These are phyloP conservation scores for Paecilomyces formosus DNA, from an alignment of 2,329 filamentous ascomycete species.

Conservation along the genomic window DNA sequence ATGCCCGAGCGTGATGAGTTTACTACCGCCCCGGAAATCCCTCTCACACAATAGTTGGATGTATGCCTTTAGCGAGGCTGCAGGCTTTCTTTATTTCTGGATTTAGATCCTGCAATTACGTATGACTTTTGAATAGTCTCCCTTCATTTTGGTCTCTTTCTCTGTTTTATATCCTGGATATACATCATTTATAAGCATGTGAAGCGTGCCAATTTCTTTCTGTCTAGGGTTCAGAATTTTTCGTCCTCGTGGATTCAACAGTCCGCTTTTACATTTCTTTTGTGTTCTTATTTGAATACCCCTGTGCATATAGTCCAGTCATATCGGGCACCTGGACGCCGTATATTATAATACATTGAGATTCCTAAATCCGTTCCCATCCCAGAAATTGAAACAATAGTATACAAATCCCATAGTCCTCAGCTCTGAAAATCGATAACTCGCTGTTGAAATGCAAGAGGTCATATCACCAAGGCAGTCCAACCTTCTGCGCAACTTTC, in stretches of 20 bases:
- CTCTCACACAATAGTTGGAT: not conserved
- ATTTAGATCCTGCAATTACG: not conserved
- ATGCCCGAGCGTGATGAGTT: slow-evolving; percentile 23
- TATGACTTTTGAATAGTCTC: not conserved
- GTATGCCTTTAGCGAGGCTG: not conserved
- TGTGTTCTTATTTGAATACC: not conserved
- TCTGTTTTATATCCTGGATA: not conserved
- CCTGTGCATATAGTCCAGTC: not conserved
- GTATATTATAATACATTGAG: not conserved
- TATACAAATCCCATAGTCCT: not conserved
- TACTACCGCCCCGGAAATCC: slow-evolving; percentile 18
- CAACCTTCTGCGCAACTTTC: slow-evolving; percentile 39
- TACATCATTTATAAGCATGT: not conserved
- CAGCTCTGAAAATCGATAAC: not conserved
- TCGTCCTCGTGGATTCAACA: not conserved
- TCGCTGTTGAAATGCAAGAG: not conserved
- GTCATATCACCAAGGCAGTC: slow-evolving; percentile 29
- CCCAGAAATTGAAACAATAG: not conserved
- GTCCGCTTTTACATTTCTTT: not conserved
- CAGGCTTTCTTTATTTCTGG: not conserved
- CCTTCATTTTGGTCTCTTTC: not conserved
- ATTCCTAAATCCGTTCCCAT: not conserved
- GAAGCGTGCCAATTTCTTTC: not conserved
- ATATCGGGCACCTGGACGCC: not conserved
- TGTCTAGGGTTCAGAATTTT: not conserved